These are phyloP conservation scores for Stentor roeselii DNA, from an alignment of 73 alveolate species.

Conservation along the genomic window DNA sequence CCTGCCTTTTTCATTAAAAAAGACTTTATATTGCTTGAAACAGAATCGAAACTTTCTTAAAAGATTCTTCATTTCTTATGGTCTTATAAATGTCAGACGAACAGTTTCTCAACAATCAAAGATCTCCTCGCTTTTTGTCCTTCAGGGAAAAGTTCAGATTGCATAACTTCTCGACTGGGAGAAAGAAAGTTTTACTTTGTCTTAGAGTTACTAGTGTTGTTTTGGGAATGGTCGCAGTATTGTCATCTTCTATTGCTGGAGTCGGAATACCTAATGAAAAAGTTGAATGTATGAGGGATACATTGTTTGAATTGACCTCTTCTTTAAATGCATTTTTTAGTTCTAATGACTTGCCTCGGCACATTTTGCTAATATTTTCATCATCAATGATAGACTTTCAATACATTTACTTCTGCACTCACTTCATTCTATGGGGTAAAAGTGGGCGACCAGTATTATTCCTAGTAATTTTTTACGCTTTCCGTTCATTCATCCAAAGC, in stretches of 20 bases:
- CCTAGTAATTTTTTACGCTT: conserved; percentile 35
- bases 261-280: background rate
- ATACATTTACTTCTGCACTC: conserved; percentile 27
- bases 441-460: conserved; percentile 52
- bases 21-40: too few relatives aligned
- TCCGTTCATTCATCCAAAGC: conserved; percentile 34
- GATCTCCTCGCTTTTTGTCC: background rate
- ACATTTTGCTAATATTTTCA: conserved; percentile 42
- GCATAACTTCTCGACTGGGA: background rate
- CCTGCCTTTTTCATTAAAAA: too few relatives aligned
- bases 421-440: conserved; percentile 45
- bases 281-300: conserved; percentile 50
- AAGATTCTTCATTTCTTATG: too few relatives aligned
- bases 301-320: conserved; percentile 31
- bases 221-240: background rate
- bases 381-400: conserved; percentile 53
- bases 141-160: background rate
- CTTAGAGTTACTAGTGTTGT: background rate
- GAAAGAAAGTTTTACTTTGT: too few relatives aligned
- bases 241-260: background rate
- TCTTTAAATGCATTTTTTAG: conserved; percentile 39
- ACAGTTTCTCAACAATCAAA: too few relatives aligned
- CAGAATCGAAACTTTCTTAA: too few relatives aligned
- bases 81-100: background rate
- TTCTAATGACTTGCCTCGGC: conserved; percentile 16